phyloP scores from a whole-genome alignment of 495 filamentous ascomycete species.

The Penicillium canariense region DNA sequence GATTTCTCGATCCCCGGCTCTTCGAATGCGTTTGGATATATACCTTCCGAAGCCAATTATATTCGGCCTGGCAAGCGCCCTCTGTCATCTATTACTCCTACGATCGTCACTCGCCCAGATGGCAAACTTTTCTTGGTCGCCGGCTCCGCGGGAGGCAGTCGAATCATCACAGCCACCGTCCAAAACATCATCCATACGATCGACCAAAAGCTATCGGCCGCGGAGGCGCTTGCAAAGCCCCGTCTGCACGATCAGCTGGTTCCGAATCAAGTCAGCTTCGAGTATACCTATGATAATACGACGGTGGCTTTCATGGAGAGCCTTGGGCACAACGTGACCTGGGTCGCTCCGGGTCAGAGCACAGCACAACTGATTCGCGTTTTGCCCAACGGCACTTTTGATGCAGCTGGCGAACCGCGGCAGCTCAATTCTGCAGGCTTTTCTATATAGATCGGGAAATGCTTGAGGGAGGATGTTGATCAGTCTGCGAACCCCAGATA shows the following conservation, averaged over 20 bases:
- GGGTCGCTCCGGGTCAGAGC: slow-evolving; percentile 60
- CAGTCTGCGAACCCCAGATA: too few species aligned
- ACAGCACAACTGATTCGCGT: slow-evolving; percentile 70
- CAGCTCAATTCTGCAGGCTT: slow-evolving; percentile 72
- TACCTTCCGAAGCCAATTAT: slow-evolving; percentile 77
- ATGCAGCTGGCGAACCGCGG: slow-evolving; percentile 75
- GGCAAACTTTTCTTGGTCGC: slow-evolving; percentile 65
- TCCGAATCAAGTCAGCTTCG: slow-evolving; percentile 66
- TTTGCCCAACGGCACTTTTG: slow-evolving; percentile 69
- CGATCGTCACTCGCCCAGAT: slow-evolving; percentile 69
- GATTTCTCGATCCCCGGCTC: slow-evolving; percentile 75
- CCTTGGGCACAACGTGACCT: slow-evolving; percentile 72
- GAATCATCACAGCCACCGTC: slow-evolving; percentile 81
- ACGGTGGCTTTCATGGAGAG: slow-evolving; percentile 62
- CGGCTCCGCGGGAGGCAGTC: slow-evolving; percentile 80
- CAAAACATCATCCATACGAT: slow-evolving; percentile 74
- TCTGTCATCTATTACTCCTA: slow-evolving; percentile 73
- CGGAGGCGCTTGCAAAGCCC: slow-evolving; percentile 62
- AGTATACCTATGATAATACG: slow-evolving; percentile 65
- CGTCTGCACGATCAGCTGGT: slow-evolving; percentile 81
- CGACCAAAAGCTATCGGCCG: slow-evolving; percentile 56
- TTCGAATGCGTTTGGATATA: slow-evolving; percentile 77
- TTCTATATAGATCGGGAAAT: slow-evolving; percentile 46
- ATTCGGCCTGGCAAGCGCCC: slow-evolving; percentile 79
- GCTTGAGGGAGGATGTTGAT: too few species aligned